Evolutionary conservation across 345 rosid species (phyloP).

Genomic region (Gossypium mustelinum): DNA sequence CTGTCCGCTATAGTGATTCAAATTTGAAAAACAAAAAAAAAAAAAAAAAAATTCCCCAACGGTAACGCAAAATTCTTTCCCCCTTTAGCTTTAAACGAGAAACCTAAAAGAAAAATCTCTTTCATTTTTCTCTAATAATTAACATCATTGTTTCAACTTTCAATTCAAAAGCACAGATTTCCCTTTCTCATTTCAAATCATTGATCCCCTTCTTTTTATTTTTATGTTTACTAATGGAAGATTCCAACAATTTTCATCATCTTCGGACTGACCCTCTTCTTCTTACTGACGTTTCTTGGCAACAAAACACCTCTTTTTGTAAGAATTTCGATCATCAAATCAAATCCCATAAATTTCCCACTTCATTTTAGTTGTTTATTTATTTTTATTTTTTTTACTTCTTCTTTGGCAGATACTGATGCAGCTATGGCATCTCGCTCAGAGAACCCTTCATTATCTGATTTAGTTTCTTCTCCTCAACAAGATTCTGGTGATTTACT

Average conservation of each 20-base stretch:
- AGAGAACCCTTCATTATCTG: constrained; percentile 22
- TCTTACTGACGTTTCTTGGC: constrained; percentile 40
- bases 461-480: constrained; percentile 31
- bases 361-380: constrained; percentile 8
- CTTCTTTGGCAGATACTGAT: constrained; percentile 22
- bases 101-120: background rate
- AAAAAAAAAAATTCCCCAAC: background rate
- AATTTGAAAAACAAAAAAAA: background rate
- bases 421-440: constrained; percentile 22
- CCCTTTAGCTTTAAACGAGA: background rate
- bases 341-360: no score
- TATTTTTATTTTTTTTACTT: background rate
- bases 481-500: background rate
- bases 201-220: background rate
- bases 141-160: background rate
- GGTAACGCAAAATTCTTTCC: background rate
- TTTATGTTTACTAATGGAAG: constrained; percentile 27
- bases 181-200: constrained; percentile 1
- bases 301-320: constrained; percentile 33
- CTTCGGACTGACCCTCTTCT: constrained; percentile 49
- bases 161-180: background rate
- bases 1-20: background rate
- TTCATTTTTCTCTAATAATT: background rate
- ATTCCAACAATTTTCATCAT: constrained; percentile 20
- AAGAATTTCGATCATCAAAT: constrained; percentile 13